These are phyloP conservation scores for Suillus plorans DNA, from an alignment of 768 basidiomycete genomes.

Conservation along the genomic window DNA sequence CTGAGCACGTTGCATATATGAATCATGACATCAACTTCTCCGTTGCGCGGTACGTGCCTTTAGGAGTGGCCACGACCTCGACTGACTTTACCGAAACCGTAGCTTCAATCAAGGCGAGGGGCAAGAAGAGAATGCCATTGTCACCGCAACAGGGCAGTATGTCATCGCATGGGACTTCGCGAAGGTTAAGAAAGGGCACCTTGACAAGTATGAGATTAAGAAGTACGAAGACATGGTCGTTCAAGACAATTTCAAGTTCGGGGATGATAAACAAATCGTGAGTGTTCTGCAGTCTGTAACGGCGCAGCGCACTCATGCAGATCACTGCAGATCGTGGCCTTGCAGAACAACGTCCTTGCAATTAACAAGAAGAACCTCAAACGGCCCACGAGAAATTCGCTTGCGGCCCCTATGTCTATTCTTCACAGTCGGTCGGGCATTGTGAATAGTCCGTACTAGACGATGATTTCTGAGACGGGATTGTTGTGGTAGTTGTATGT, in stretches of 20 bases:
- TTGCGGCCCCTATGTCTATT: slow-evolving; percentile 46
- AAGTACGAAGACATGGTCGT: slow-evolving; percentile 93
- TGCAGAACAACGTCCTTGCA: slow-evolving; percentile 91
- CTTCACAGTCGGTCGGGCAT: slow-evolving; percentile 58
- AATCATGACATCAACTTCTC: slow-evolving; percentile 82
- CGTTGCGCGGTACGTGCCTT: slow-evolving; percentile 73
- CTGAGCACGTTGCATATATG: slow-evolving; percentile 96
- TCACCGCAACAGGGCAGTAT: slow-evolving; percentile 90
- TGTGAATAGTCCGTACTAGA: slow-evolving; percentile 64
- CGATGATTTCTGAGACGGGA: slow-evolving; percentile 9
- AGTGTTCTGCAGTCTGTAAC: slow-evolving; percentile 24
- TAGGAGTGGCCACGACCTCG: slow-evolving; percentile 7
- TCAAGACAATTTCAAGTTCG: slow-evolving; percentile 97
- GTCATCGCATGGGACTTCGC: slow-evolving; percentile 97
- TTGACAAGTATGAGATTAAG: slow-evolving; percentile 95
- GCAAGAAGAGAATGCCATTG: slow-evolving; percentile 90
- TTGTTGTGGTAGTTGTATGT: slow-evolving; percentile 9
- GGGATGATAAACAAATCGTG: slow-evolving; percentile 95
- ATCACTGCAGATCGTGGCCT: slow-evolving; percentile 81
- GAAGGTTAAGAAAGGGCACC: slow-evolving; percentile 89
- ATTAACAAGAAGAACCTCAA: slow-evolving; percentile 92
- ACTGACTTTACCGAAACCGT: slow-evolving; percentile 11
- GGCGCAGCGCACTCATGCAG: slow-evolving; percentile 3
- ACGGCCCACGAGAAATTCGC: slow-evolving; percentile 76
- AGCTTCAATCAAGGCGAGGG: slow-evolving; percentile 94